Conservation (phyloP, 371 early-diverging fungal species). For the Fennellomyces sp. region DNA sequence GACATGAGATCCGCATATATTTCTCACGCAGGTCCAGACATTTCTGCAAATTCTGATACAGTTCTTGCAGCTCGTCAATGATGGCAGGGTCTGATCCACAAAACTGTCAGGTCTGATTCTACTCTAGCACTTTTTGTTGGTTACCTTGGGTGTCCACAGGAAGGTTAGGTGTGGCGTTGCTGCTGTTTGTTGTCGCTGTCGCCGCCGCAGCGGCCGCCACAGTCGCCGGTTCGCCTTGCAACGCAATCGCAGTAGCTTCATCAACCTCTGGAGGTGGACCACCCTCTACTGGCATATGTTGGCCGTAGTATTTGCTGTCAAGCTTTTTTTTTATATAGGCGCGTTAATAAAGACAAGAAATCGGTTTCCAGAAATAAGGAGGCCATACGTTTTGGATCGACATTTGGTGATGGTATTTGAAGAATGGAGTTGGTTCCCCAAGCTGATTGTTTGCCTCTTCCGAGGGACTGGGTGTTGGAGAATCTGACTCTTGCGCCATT, state of each 20-base stretch:
- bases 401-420: slow-evolving; percentile 49
- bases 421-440: slow-evolving; percentile 45
- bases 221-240: background rate
- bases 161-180: background rate
- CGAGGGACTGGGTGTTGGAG: background rate
- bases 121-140: background rate
- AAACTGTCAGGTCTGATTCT: background rate
- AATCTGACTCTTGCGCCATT: too few species aligned
- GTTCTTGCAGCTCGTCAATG: slow-evolving; percentile 54
- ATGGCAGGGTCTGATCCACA: slow-evolving; percentile 45
- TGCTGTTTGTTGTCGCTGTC: background rate
- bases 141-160: background rate
- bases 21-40: slow-evolving; percentile 84
- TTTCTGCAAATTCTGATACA: slow-evolving; percentile 59
- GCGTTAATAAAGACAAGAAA: background rate
- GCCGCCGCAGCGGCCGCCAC: background rate
- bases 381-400: slow-evolving; percentile 42
- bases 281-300: slow-evolving; percentile 26
- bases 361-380: background rate
- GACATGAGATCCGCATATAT: slow-evolving; percentile 83
- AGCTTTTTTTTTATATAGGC: slow-evolving; percentile 20
- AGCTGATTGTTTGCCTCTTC: too few species aligned
- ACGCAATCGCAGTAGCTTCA: background rate
- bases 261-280: background rate
- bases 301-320: slow-evolving; percentile 48